Conservation (phyloP, 129 eudicot genomes). For the Flaveria brownii region DNA sequence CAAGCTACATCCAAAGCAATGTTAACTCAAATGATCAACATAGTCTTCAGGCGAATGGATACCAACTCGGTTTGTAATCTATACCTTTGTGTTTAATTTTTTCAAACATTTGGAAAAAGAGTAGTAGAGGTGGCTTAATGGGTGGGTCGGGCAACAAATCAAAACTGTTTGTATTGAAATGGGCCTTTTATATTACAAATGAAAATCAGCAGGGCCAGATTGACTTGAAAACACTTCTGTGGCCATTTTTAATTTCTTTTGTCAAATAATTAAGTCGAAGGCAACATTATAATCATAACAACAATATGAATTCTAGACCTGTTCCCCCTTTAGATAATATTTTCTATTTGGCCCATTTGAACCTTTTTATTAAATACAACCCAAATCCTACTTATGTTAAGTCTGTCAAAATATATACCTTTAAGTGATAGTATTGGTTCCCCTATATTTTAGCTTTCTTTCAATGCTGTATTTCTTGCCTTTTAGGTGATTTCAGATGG, state of each 20-base stretch:
- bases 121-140: background rate
- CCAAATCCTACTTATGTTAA: background rate
- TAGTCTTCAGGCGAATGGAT: slow-evolving; percentile 84
- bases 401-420: background rate
- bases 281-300: background rate
- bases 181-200: background rate
- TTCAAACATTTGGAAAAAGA: slow-evolving; percentile 1
- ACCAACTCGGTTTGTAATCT: slow-evolving; percentile 57
- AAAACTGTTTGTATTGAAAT: background rate
- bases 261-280: background rate
- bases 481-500: slow-evolving; percentile 52
- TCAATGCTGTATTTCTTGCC: slow-evolving; percentile 27
- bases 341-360: background rate
- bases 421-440: slow-evolving; percentile 1
- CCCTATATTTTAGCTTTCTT: slow-evolving; percentile 24
- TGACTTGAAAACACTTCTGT: background rate
- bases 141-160: background rate
- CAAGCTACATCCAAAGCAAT: slow-evolving; percentile 98
- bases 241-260: background rate
- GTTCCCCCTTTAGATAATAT: no score
- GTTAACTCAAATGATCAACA: slow-evolving; percentile 95
- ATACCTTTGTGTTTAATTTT: background rate
- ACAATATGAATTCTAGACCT: background rate
- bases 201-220: background rate
- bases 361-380: background rate